Percentiles rank a stretch among this genome's conserved stretches.
Evolutionary conservation across 495 filamentous ascomycete genomes (phyloP).

Genomic region (Neurospora sp.): DNA sequence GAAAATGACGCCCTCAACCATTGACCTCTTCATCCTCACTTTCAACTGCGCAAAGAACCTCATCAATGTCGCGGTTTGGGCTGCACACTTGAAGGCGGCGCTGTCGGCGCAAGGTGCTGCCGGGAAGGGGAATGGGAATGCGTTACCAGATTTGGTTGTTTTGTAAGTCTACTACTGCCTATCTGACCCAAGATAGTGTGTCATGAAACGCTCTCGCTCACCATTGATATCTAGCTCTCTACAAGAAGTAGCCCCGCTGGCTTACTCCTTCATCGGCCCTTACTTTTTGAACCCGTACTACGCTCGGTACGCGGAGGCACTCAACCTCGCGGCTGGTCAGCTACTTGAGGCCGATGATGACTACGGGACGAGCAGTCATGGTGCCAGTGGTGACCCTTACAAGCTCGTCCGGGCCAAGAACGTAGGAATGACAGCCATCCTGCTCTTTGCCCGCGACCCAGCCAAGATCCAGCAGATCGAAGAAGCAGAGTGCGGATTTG

Average conservation of each 20-base stretch:
- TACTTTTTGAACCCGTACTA: conserved; percentile 70
- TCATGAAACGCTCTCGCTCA: background rate
- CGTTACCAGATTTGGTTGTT: conserved; percentile 57
- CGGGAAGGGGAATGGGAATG: conserved; percentile 24
- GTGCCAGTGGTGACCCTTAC: conserved; percentile 23
- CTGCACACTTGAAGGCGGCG: conserved; percentile 60
- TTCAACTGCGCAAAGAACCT: conserved; percentile 76
- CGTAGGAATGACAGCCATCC: conserved; percentile 79
- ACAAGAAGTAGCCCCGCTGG: conserved; percentile 82
- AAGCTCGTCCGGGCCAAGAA: conserved; percentile 47
- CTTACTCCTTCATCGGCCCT: conserved; percentile 77
- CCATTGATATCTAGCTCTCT: conserved; percentile 42
- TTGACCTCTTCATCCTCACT: conserved; percentile 65
- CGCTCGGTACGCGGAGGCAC: conserved; percentile 51
- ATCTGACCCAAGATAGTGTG: no score
- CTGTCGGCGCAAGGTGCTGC: conserved; percentile 29
- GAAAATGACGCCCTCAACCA: conserved; percentile 22
- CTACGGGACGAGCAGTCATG: background rate
- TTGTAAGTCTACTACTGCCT: conserved; percentile 25
- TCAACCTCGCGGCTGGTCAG: conserved; percentile 51
- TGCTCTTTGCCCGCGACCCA: conserved; percentile 63
- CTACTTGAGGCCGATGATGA: conserved; percentile 8
- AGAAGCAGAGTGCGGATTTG: conserved; percentile 69
- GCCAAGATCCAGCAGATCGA: conserved; percentile 48
- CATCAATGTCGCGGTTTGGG: conserved; percentile 55